Percentiles rank a stretch among this genome's conserved stretches.
phyloP scores from a whole-genome alignment of 2,329 filamentous ascomycete species.

The Trichothecium sympodiale region DNA sequence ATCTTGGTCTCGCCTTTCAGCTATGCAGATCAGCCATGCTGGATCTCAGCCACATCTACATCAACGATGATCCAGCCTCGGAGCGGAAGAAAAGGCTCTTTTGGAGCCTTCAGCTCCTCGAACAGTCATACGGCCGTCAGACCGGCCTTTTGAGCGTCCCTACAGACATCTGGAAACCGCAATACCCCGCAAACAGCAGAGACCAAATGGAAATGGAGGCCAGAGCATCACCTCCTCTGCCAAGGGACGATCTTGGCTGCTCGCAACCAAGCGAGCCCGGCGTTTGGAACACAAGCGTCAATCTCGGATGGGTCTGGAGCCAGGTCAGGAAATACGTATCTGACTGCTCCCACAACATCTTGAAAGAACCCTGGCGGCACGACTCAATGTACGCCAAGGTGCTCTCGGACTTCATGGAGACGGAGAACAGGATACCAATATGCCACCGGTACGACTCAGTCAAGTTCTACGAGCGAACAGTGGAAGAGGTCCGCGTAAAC shows the following conservation, averaged over 20 bases:
- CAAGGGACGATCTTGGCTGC: conserved; percentile 31
- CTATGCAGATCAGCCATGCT: conserved; percentile 39
- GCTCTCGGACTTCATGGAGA: conserved; percentile 38
- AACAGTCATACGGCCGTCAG: conserved; percentile 37
- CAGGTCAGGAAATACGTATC: conserved; percentile 33
- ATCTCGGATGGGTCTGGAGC: conserved; percentile 41
- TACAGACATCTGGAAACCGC: conserved; percentile 28
- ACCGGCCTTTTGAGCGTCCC: conserved; percentile 29
- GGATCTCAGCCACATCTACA: conserved; percentile 29
- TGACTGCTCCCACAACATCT: conserved; percentile 32
- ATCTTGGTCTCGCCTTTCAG: conserved; percentile 37
- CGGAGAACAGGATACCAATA: conserved; percentile 35
- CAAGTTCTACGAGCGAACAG: conserved; percentile 37
- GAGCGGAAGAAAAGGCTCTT: conserved; percentile 39
- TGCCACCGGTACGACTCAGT: conserved; percentile 41
- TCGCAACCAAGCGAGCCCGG: conserved; percentile 27
- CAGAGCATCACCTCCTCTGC: conserved; percentile 26
- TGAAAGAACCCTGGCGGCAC: conserved; percentile 39
- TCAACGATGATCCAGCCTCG: conserved; percentile 17
- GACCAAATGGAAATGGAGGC: conserved; percentile 15
- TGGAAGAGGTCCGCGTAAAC: conserved; percentile 31
- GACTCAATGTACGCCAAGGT: conserved; percentile 40
- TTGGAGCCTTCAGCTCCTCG: conserved; percentile 38
- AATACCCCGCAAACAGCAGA: conserved; percentile 11
- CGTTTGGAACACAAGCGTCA: conserved; percentile 37